Percentiles rank a stretch among this genome's conserved stretches.
Conservation (phyloP, 1,284 basidiomycete genomes). For the Cryptococcus neoformans region DNA sequence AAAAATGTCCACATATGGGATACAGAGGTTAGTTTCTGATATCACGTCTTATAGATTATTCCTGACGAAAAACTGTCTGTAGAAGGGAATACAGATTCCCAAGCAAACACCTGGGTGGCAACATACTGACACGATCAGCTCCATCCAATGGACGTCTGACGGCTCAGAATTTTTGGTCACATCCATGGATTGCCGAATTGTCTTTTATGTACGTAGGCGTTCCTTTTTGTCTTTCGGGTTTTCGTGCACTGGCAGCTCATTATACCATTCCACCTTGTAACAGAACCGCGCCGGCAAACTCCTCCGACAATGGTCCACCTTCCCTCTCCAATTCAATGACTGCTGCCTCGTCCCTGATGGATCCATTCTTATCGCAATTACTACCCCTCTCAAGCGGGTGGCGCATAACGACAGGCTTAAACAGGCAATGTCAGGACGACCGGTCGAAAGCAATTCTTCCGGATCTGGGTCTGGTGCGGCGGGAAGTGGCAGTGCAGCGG, state of each 20-base stretch:
- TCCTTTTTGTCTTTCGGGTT: background rate
- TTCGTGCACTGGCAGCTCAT: background rate
- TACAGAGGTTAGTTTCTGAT: slow-evolving; percentile 59
- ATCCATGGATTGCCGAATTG: slow-evolving; percentile 81
- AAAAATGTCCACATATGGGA: slow-evolving; percentile 82
- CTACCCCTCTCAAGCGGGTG: slow-evolving; percentile 57
- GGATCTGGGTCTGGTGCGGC: slow-evolving; percentile 6
- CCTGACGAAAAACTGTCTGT: background rate
- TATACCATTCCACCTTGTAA: slow-evolving; percentile 1
- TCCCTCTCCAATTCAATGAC: slow-evolving; percentile 83
- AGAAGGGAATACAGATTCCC: slow-evolving; percentile 29
- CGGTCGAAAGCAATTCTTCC: slow-evolving; percentile 4
- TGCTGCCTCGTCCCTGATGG: slow-evolving; percentile 85
- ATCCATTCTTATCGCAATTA: slow-evolving; percentile 75
- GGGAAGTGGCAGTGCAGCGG: slow-evolving; percentile 1
- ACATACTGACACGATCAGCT: slow-evolving; percentile 81
- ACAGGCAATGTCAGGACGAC: slow-evolving; percentile 36
- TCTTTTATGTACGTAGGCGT: slow-evolving; percentile 74
- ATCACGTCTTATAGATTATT: background rate
- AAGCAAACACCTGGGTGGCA: slow-evolving; percentile 16
- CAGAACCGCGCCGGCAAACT: slow-evolving; percentile 56
- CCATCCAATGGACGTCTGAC: slow-evolving; percentile 84
- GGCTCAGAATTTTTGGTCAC: slow-evolving; percentile 83
- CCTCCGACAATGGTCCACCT: slow-evolving; percentile 64
- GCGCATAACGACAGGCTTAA: slow-evolving; percentile 31